Evolutionary conservation across 1,139 yeast species (phyloP), one percentile per base, ranked within the genome.

Genomic region (Chernovozyma sophiae-reginae): DNA sequence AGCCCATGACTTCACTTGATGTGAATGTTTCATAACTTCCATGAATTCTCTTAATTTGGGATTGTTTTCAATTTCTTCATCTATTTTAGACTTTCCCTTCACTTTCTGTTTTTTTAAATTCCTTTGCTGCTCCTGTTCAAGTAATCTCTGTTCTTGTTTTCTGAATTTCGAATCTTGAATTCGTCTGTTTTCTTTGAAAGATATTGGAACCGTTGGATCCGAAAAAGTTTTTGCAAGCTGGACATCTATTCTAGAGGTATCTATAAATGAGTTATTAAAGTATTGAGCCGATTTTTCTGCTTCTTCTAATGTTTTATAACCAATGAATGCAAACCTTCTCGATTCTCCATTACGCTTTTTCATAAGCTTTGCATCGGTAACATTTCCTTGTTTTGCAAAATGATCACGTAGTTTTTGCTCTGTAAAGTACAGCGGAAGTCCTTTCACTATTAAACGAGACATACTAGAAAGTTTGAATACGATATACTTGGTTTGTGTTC

Each of bases 371-470:
- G 86, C 92, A 70, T 92, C 98, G 1, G 97, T 86, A 22, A 89
- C 86, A 43, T 70, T 65, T 35, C 79, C 79, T 47, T 79, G 68
- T 45, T 76, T 68, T 25, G 72, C 58, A 55, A 92, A 92, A 55
- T 83, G 92, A 20, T 74, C 75, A 43, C 72, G 71, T 42, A 92
- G 65, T 47, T 84, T 79, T 2, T 78, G 89, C 55, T 92, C 97
- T 1, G 82, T 79, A 43, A 80, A 74, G 55, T 86, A 86, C 45
- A 72, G 68, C 18, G 99, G 98, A 41, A 92, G 70, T 32, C 95
- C 95, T 59, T 87, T 94, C n/a, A 94, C 96, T 50, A 92, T 92
- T 41, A 94, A 74, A 62, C 99, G 84, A 29, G 98, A 90, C 96
- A 83, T 83, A 31, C 30, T 39, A 17, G 16, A 12, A 14, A 10